A percentile compares a stretch with the other conserved stretches of the same genome.
phyloP scores from a whole-genome alignment of 2,329 filamentous ascomycete species.

The Chalara sp. region DNA sequence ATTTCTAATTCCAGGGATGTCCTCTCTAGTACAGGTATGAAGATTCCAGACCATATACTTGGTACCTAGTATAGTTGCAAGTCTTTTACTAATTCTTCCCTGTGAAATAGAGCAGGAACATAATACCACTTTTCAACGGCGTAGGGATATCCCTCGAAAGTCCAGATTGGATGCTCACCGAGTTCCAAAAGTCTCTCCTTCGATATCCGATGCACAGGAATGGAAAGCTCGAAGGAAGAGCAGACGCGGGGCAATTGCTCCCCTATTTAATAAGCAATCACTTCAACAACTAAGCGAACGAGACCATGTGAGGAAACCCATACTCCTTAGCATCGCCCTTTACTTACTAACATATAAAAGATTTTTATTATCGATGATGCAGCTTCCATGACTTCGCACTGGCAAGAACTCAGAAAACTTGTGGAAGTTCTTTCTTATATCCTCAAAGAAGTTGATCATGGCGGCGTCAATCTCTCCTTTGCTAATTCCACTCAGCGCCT shows the following conservation, averaged over 20 bases:
- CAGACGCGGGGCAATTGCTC: no score
- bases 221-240: slow-evolving; percentile 6
- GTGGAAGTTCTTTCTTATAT: slow-evolving; percentile 8
- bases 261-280: not conserved
- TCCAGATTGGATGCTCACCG: no score
- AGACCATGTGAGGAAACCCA: slow-evolving; percentile 4
- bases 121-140: no score
- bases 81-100: no score
- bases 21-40: no score
- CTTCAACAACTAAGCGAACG: not conserved
- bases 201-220: slow-evolving; percentile 1
- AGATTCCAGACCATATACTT: no score
- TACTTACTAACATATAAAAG: not conserved
- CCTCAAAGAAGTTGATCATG: slow-evolving; percentile 6
- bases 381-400: slow-evolving; percentile 2
- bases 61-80: no score
- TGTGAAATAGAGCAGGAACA: no score
- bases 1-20: no score
- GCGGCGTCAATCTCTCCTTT: slow-evolving; percentile 10
- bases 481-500: slow-evolving; percentile 1
- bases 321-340: not conserved
- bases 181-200: no score
- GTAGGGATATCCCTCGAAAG: no score
- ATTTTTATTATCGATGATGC: slow-evolving; percentile 13
- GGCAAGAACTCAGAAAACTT: slow-evolving; percentile 2